A percentile compares a stretch with the other conserved stretches of the same genome.
Evolutionary conservation across 768 basidiomycete species (phyloP).

Genomic region (Lactarius hatsudake): DNA sequence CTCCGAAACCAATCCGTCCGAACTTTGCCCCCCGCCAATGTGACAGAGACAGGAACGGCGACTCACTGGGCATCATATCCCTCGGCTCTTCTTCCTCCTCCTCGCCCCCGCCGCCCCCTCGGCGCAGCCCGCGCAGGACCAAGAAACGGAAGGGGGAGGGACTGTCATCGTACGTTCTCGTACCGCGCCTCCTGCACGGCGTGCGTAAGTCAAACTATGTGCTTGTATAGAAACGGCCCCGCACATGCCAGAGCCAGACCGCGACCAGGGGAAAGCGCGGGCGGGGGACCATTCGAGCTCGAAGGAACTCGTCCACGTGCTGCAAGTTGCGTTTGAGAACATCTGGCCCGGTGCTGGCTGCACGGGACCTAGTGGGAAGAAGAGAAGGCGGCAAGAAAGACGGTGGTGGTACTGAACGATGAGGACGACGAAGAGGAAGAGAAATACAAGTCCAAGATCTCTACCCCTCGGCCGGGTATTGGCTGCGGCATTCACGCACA

Average conservation of each 20-base stretch:
- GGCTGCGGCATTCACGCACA: slow-evolving; percentile 10
- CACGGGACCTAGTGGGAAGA: background rate
- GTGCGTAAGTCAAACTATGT: slow-evolving; percentile 1
- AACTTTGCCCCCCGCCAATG: background rate
- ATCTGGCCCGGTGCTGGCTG: background rate
- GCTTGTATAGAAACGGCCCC: background rate
- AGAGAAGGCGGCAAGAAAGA: background rate
- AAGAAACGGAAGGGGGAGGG: slow-evolving; percentile 2
- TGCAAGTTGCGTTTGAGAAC: slow-evolving; percentile 16
- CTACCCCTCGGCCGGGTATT: slow-evolving; percentile 5
- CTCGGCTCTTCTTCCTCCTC: background rate
- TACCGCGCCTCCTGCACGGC: background rate
- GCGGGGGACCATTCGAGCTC: slow-evolving; percentile 5
- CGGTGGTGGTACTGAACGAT: background rate
- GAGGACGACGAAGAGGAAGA: background rate
- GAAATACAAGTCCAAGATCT: background rate
- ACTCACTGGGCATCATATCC: slow-evolving; percentile 6
- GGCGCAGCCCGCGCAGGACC: background rate
- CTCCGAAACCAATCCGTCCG: background rate
- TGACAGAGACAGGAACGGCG: background rate
- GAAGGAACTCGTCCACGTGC: background rate
- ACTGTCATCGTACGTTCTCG: background rate
- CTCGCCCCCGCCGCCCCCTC: background rate
- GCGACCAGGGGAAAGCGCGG: background rate
- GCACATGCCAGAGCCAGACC: background rate